Percentiles rank a stretch among this genome's conserved stretches.
phyloP scores from a whole-genome alignment of 257 asterid genomes.

The Solanum paucissectum region DNA sequence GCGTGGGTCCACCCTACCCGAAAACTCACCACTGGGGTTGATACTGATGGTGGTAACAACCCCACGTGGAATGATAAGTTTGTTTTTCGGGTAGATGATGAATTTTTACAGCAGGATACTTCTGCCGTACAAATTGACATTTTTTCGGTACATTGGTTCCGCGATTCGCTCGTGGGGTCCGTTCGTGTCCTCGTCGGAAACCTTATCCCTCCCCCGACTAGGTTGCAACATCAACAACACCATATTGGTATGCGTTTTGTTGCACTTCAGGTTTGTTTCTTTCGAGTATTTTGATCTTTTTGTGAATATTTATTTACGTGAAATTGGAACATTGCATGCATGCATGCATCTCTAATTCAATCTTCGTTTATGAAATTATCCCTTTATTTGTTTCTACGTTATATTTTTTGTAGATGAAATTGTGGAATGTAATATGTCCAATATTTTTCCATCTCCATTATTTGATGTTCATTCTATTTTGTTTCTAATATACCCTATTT shows the following conservation, averaged over 20 bases:
- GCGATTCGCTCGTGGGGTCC: constrained; percentile 74
- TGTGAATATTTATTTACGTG: not conserved
- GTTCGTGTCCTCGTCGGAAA: constrained; percentile 32
- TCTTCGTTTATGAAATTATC: not conserved
- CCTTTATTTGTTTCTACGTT: not conserved
- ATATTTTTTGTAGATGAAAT: not conserved
- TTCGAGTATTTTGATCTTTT: not conserved
- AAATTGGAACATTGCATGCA: not conserved
- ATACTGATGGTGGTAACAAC: constrained; percentile 58
- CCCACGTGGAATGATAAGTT: constrained; percentile 76
- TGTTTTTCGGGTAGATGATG: constrained; percentile 44
- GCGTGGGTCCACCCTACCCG: constrained; percentile 60
- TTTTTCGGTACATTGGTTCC: constrained; percentile 69
- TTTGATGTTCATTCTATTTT: not conserved
- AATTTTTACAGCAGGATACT: constrained; percentile 31
- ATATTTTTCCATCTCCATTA: not conserved
- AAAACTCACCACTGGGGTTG: constrained; percentile 63
- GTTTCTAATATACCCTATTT: not conserved
- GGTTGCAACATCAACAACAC: not conserved
- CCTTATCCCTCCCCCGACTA: constrained; percentile 33
- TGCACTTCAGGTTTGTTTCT: constrained; percentile 23
- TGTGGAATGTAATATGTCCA: not conserved
- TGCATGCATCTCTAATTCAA: not conserved
- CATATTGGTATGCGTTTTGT: constrained; percentile 31
- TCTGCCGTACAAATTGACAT: constrained; percentile 50